Conservation (phyloP, 495 filamentous ascomycete species). For the Hyaloscypha hepaticicola region DNA sequence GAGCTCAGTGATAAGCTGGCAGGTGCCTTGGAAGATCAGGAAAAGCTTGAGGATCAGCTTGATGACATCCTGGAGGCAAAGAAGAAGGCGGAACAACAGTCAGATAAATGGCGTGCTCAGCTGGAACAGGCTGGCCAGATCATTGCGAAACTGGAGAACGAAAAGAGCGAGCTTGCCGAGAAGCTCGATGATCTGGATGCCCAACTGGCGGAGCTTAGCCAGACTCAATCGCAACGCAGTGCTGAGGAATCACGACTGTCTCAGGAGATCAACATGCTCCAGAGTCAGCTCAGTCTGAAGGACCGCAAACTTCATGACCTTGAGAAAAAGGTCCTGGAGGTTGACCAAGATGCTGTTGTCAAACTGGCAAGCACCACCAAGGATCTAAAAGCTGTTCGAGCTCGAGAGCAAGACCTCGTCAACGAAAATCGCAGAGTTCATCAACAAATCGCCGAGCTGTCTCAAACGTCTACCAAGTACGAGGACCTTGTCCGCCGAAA, state of each 20-base stretch:
- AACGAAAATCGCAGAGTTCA: slow-evolving; percentile 84
- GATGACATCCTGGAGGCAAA: slow-evolving; percentile 88
- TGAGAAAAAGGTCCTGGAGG: slow-evolving; percentile 78
- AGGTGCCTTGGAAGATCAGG: slow-evolving; percentile 93
- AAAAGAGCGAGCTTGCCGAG: slow-evolving; percentile 73
- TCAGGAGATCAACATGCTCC: slow-evolving; percentile 85
- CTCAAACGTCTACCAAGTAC: slow-evolving; percentile 88
- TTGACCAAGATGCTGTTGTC: slow-evolving; percentile 85
- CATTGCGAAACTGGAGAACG: slow-evolving; percentile 77
- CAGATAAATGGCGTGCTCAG: slow-evolving; percentile 73
- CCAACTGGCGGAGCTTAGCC: slow-evolving; percentile 65
- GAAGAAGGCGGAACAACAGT: slow-evolving; percentile 82
- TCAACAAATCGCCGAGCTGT: slow-evolving; percentile 82
- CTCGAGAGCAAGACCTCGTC: slow-evolving; percentile 69
- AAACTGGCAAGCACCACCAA: slow-evolving; percentile 82
- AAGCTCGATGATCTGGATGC: slow-evolving; percentile 64
- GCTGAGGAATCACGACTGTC: slow-evolving; percentile 69
- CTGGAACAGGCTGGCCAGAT: slow-evolving; percentile 89
- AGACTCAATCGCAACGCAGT: slow-evolving; percentile 64
- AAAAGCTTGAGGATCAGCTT: slow-evolving; percentile 87
- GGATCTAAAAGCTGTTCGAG: slow-evolving; percentile 69
- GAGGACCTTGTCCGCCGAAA: slow-evolving; percentile 91
- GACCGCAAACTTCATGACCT: slow-evolving; percentile 88
- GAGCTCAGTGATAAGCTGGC: slow-evolving; percentile 90
- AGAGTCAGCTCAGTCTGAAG: slow-evolving; percentile 86